These are phyloP conservation scores for Fomitopsis palustris DNA, from an alignment of 1,284 basidiomycete species.

Conservation along the genomic window DNA sequence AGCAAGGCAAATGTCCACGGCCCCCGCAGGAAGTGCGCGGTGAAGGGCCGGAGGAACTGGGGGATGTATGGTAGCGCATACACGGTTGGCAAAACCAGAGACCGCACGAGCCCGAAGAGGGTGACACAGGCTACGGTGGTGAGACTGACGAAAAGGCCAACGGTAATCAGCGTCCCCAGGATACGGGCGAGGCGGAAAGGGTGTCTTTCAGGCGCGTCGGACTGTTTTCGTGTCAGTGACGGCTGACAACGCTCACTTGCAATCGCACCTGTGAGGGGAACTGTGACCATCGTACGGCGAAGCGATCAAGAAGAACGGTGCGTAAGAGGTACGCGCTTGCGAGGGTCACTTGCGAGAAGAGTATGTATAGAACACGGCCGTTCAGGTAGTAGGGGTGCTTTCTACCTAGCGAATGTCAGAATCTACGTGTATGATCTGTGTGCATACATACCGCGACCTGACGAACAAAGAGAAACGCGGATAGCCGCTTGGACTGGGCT, in stretches of 20 bases:
- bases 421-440: background rate
- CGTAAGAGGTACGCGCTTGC: slow-evolving; percentile 47
- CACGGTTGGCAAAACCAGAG: slow-evolving; percentile 45
- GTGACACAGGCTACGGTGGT: slow-evolving; percentile 35
- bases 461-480: slow-evolving; percentile 51
- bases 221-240: background rate
- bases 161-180: slow-evolving; percentile 34
- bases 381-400: slow-evolving; percentile 71
- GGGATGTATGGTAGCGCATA: slow-evolving; percentile 50
- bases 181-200: slow-evolving; percentile 28
- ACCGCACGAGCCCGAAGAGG: slow-evolving; percentile 42
- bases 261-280: slow-evolving; percentile 11
- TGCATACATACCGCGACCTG: slow-evolving; percentile 52
- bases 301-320: slow-evolving; percentile 55
- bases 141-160: slow-evolving; percentile 37
- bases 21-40: slow-evolving; percentile 58
- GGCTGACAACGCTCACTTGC: background rate
- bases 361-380: slow-evolving; percentile 55
- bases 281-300: slow-evolving; percentile 46
- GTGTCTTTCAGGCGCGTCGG: slow-evolving; percentile 6
- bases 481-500: slow-evolving; percentile 28
- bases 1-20: slow-evolving; percentile 51
- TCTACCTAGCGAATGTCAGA: slow-evolving; percentile 29
- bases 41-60: slow-evolving; percentile 51
- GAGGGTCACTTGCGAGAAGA: slow-evolving; percentile 46